A percentile compares a stretch with the other conserved stretches of the same genome.
These are phyloP conservation scores for Quercus tomentella DNA, from an alignment of 331 rosid genomes.

Conservation along the genomic window DNA sequence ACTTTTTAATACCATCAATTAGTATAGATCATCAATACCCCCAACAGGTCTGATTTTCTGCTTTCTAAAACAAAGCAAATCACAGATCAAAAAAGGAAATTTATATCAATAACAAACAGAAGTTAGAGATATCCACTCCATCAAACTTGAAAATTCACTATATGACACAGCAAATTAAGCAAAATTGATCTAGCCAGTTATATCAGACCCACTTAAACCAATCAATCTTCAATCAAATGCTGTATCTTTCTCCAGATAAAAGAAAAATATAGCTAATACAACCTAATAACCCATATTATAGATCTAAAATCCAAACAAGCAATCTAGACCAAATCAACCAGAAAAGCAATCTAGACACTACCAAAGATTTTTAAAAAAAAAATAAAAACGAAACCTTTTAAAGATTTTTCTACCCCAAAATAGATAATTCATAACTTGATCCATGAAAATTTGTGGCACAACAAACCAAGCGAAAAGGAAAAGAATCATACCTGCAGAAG, in stretches of 20 bases:
- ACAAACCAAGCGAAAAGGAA: not conserved
- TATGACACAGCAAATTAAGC: not conserved
- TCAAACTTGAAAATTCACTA: not conserved
- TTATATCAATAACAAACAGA: not conserved
- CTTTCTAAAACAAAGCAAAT: not conserved
- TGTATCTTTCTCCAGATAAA: not conserved
- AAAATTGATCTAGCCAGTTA: not conserved
- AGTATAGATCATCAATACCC: not conserved
- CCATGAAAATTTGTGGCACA: not conserved
- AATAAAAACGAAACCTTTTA: not conserved
- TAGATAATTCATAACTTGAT: not conserved
- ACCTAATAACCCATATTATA: not conserved
- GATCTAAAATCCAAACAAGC: constrained; percentile 15
- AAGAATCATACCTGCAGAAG: constrained; percentile 76
- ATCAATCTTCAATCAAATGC: not conserved
- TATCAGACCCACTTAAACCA: not conserved
- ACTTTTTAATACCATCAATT: not conserved
- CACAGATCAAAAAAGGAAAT: not conserved
- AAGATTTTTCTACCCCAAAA: not conserved
- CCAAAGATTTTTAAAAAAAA: not conserved
- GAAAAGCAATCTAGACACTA: not conserved
- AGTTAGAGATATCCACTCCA: not conserved
- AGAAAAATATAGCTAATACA: not conserved
- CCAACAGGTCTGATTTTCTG: not conserved
- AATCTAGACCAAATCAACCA: not conserved